Evolutionary conservation across 176 grass and related monocot species (phyloP).

Genomic region (Oryza longistaminata): DNA sequence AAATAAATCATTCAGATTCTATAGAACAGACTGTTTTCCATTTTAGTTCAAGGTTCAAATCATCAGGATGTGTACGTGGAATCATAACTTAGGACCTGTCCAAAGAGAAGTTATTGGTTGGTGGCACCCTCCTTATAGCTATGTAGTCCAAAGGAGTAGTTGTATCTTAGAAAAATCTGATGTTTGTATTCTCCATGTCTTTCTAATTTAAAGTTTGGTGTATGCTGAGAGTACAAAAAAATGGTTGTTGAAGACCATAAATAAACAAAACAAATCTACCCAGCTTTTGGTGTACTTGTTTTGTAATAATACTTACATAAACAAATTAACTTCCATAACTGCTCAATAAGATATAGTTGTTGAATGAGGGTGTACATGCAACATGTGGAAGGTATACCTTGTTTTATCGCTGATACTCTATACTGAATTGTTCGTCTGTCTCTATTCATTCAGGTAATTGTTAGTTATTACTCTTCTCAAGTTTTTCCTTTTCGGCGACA

Average conservation of each 20-base stretch:
- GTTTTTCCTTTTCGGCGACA: neutral
- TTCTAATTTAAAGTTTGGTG: neutral
- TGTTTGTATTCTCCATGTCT: constrained; percentile 1
- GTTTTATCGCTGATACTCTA: neutral
- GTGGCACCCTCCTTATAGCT: neutral
- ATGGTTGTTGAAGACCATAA: neutral
- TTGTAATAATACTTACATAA: neutral
- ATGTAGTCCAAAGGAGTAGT: neutral
- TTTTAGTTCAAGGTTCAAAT: neutral
- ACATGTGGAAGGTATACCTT: neutral
- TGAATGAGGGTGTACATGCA: neutral
- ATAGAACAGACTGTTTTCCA: neutral
- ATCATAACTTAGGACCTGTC: neutral
- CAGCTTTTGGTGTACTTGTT: neutral
- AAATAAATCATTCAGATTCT: neutral
- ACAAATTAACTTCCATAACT: neutral
- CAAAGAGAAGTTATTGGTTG: neutral
- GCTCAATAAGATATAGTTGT: neutral
- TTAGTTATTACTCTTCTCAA: neutral
- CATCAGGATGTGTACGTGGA: neutral
- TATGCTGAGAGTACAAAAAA: neutral
- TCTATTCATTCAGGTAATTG: neutral
- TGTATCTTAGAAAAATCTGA: neutral
- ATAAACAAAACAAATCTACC: neutral
- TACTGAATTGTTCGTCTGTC: neutral